Evolutionary conservation across 331 rosid species (phyloP), one percentile per base, ranked within the genome.

Genomic region (Ulmus americana): DNA sequence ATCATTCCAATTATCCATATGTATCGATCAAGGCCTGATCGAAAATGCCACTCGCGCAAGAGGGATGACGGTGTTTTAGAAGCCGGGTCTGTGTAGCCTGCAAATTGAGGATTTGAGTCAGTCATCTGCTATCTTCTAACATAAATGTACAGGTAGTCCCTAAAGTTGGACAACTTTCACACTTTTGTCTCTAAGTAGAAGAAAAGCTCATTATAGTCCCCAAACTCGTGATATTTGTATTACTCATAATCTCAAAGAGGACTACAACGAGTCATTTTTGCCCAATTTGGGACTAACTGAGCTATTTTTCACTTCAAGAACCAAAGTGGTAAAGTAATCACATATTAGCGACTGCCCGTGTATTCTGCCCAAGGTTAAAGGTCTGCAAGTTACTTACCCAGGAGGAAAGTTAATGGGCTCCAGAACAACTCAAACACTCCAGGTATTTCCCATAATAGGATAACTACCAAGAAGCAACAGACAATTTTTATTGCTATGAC

Each of bases 1-100:
- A 94, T 81, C 99, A 94, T 94, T 69, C 99, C 99, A 55, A 89
- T 77, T 59, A 92, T 89, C 98, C 98, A 92, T 74, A 92, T 85
- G 76, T 92, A 92, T 69, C 98, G 95, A 78, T 94, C 99, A 70
- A 94, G 95, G 65, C 95, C 99, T 0, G 97, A 84, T 65, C 99
- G 95, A 64, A 94, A 94, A 76, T 90, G 90, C 99, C 99, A 94
- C 76, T 94, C 99, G 60, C 82, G 88, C 83, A 90, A 73, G 65
- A 58, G 90, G 14, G 97, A 73, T 20, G 84, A 42, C 3, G 87
- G 84, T 61, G 85, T 63, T 75, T 78, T 86, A 22, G 88, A 45
- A 59, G 78, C 70, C 39, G 96, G 96, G 52, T 88, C 95, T 13
- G 82, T 75, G 61, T 89, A 89, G 68, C 87, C 96, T 89, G 84